Evolutionary conservation across 352 stramenopile species (phyloP).

Genomic region (Globisporangium spiculum): DNA sequence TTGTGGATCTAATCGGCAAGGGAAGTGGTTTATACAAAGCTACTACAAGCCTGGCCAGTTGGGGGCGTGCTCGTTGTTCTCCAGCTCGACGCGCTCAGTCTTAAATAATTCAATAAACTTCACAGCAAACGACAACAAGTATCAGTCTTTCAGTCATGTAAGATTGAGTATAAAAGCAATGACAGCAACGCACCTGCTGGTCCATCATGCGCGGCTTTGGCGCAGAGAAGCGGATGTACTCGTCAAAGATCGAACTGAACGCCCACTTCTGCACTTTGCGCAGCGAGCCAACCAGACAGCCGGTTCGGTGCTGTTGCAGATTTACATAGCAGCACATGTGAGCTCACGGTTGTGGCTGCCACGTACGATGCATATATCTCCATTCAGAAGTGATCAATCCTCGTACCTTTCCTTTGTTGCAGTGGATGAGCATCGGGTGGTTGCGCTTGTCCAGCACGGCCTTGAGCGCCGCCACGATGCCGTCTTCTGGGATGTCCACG

Average conservation of each 20-base stretch:
- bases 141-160: neutral
- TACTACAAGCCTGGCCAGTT: constrained; percentile 49
- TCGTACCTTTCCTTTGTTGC: constrained; percentile 82
- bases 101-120: constrained; percentile 87
- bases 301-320: constrained; percentile 63
- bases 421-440: constrained; percentile 86
- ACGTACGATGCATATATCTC: neutral
- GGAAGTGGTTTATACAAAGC: neutral
- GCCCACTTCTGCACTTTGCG: constrained; percentile 82
- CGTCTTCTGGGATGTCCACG: constrained; percentile 81
- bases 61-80: constrained; percentile 53
- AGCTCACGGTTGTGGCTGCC: neutral
- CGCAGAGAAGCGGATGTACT: constrained; percentile 84
- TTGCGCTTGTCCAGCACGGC: constrained; percentile 83
- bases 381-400: neutral
- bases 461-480: constrained; percentile 69
- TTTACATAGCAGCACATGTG: neutral
- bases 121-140: constrained; percentile 6
- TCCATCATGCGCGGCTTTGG: constrained; percentile 88
- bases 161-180: neutral
- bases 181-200: constrained; percentile 49
- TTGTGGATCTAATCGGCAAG: constrained; percentile 5
- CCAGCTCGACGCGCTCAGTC: constrained; percentile 62
- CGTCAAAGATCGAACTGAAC: constrained; percentile 81
- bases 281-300: constrained; percentile 73